These are phyloP conservation scores for Tricholoma furcatifolium DNA, from an alignment of 768 basidiomycete genomes.

Conservation along the genomic window DNA sequence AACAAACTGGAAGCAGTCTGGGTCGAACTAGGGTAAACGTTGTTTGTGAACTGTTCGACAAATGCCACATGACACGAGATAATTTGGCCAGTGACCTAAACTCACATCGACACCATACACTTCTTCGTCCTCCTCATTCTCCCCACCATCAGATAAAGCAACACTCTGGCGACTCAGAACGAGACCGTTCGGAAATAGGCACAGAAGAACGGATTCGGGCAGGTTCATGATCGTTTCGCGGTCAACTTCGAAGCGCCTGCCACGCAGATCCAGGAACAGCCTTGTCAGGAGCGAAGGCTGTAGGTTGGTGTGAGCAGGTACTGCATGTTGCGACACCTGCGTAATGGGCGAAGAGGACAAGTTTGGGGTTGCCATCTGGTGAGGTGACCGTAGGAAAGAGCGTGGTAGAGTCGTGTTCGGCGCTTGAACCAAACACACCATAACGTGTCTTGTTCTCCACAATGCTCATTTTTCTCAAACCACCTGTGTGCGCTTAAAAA, in stretches of 20 bases:
- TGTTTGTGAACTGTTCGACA: slow-evolving; percentile 1
- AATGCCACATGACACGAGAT: slow-evolving; percentile 4
- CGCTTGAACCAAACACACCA: slow-evolving; percentile 17
- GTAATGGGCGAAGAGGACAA: slow-evolving; percentile 54
- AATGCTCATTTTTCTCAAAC: background rate
- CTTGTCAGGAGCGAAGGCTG: slow-evolving; percentile 88
- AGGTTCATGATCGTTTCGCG: slow-evolving; percentile 98
- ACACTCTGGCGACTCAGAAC: slow-evolving; percentile 87
- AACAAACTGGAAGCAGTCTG: slow-evolving; percentile 93
- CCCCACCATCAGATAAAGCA: slow-evolving; percentile 71
- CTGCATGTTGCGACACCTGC: slow-evolving; percentile 62
- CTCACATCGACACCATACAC: slow-evolving; percentile 95
- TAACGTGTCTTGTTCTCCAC: slow-evolving; percentile 4
- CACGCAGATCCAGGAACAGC: slow-evolving; percentile 89
- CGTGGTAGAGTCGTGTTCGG: slow-evolving; percentile 10
- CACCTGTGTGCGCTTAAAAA: background rate
- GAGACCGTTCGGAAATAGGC: slow-evolving; percentile 96
- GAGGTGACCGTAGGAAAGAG: slow-evolving; percentile 9
- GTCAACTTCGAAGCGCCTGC: slow-evolving; percentile 90
- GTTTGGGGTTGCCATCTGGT: slow-evolving; percentile 37
- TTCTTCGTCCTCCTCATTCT: slow-evolving; percentile 83
- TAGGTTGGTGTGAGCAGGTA: slow-evolving; percentile 64
- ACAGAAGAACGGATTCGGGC: slow-evolving; percentile 94
- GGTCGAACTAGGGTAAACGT: slow-evolving; percentile 74
- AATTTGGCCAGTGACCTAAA: slow-evolving; percentile 21